Conservation (phyloP, 2,329 filamentous ascomycete genomes). For the Neofusicoccum umdonicola region DNA sequence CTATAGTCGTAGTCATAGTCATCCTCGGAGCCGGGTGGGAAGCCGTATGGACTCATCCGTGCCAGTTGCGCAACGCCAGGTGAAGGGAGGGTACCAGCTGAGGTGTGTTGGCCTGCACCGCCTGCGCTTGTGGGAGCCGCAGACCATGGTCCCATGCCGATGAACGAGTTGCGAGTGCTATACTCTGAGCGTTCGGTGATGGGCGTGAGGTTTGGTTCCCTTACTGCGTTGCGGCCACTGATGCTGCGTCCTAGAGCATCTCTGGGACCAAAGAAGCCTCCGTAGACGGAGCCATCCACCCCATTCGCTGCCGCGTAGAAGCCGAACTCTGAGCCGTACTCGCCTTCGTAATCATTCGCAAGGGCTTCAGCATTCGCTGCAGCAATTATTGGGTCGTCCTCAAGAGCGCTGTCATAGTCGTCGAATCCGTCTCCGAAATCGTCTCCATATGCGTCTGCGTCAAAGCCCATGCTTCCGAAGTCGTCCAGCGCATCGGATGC, state of each 20-base stretch:
- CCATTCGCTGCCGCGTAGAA: slow-evolving; percentile 71
- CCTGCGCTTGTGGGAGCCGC: slow-evolving; percentile 34
- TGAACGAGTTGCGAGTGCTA: slow-evolving; percentile 88
- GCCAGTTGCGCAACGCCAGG: slow-evolving; percentile 77
- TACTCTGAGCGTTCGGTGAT: slow-evolving; percentile 97
- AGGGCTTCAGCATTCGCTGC: slow-evolving; percentile 92
- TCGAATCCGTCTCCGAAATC: slow-evolving; percentile 48
- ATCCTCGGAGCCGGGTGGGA: slow-evolving; percentile 44
- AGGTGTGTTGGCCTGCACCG: background rate
- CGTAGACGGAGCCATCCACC: slow-evolving; percentile 65
- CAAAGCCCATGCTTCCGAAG: slow-evolving; percentile 48
- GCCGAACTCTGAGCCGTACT: slow-evolving; percentile 94
- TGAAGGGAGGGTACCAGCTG: slow-evolving; percentile 57
- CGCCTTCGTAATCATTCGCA: slow-evolving; percentile 87
- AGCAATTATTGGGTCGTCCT: slow-evolving; percentile 86
- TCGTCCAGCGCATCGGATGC: slow-evolving; percentile 14
- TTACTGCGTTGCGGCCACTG: slow-evolving; percentile 62
- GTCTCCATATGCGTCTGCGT: slow-evolving; percentile 53
- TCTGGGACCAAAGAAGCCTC: slow-evolving; percentile 83
- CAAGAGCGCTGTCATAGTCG: slow-evolving; percentile 47
- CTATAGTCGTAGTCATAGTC: slow-evolving; percentile 69
- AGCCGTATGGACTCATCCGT: slow-evolving; percentile 54
- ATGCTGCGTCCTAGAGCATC: slow-evolving; percentile 61
- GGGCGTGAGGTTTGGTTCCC: slow-evolving; percentile 89
- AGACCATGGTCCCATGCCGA: slow-evolving; percentile 60